phyloP scores from a whole-genome alignment of 2,329 filamentous ascomycete species.

The Colletotrichum viniferum region DNA sequence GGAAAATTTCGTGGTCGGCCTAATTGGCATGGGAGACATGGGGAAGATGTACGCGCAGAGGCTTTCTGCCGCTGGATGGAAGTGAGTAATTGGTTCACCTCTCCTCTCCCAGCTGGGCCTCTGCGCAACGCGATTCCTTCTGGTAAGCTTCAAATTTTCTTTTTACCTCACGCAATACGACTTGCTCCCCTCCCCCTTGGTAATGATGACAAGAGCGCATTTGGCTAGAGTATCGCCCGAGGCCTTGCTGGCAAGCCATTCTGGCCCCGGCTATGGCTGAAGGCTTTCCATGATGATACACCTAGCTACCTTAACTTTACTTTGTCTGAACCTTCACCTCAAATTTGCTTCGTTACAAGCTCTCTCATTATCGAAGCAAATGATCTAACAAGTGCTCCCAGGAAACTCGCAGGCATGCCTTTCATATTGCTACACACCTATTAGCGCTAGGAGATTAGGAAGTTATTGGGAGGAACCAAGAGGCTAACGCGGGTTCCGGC shows the following conservation, averaged over 20 bases:
- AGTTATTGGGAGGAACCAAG: not conserved
- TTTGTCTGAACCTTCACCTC: constrained; percentile 72
- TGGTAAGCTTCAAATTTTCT: constrained; percentile 39
- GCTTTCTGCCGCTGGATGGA: constrained; percentile 93
- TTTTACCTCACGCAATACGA: not conserved
- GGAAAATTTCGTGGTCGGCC: constrained; percentile 80
- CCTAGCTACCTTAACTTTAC: constrained; percentile 93
- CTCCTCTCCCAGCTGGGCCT: constrained; percentile 2
- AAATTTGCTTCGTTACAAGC: constrained; percentile 21
- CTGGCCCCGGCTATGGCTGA: constrained; percentile 67
- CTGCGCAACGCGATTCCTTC: constrained; percentile 18
- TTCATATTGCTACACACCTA: not conserved
- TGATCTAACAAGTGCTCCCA: constrained; percentile 19
- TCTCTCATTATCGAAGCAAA: constrained; percentile 19
- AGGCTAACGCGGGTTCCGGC: constrained; percentile 13
- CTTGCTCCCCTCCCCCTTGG: constrained; percentile 24
- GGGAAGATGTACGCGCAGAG: constrained; percentile 96
- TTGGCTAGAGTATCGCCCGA: constrained; percentile 97
- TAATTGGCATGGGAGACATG: constrained; percentile 99
- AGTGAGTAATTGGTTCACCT: constrained; percentile 58
- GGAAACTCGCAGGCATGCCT: constrained; percentile 31
- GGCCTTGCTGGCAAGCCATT: constrained; percentile 71
- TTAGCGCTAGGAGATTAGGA: not conserved
- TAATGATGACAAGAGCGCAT: constrained; percentile 99
- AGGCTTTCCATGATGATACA: constrained; percentile 95